Percentiles rank a stretch among this genome's conserved stretches.
These are phyloP conservation scores for Medicago lupulina DNA, from an alignment of 306 rosid species.

Conservation along the genomic window DNA sequence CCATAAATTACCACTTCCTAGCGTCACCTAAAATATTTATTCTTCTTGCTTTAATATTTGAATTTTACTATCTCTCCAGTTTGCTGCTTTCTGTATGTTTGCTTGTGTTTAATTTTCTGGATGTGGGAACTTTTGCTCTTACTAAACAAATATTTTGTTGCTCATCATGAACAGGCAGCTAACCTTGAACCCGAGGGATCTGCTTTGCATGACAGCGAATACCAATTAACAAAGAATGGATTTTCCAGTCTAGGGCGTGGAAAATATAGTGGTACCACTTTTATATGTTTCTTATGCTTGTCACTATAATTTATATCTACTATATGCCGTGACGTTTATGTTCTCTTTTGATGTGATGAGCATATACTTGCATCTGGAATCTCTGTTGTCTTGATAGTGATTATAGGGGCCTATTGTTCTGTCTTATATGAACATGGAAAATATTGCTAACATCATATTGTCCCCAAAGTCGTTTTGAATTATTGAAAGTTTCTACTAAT, in stretches of 20 bases:
- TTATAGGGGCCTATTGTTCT: slow-evolving; percentile 39
- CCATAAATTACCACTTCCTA: slow-evolving; percentile 2
- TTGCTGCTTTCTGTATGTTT: slow-evolving; percentile 18
- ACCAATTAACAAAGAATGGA: slow-evolving; percentile 80
- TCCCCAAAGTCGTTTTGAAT: slow-evolving; percentile 18
- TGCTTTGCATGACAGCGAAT: slow-evolving; percentile 73
- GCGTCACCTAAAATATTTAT: background rate
- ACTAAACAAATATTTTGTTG: slow-evolving; percentile 33
- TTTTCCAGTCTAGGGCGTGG: slow-evolving; percentile 81
- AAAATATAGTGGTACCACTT: slow-evolving; percentile 79
- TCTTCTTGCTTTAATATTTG: slow-evolving; percentile 3
- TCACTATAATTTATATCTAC: slow-evolving; percentile 24
- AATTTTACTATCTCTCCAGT: background rate
- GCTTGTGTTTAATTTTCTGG: slow-evolving; percentile 1
- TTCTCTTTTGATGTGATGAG: slow-evolving; percentile 20
- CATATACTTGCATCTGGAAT: slow-evolving; percentile 15
- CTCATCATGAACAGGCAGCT: slow-evolving; percentile 74
- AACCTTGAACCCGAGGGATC: slow-evolving; percentile 86
- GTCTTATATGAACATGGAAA: slow-evolving; percentile 36
- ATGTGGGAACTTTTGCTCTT: slow-evolving; percentile 15
- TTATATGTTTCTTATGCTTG: slow-evolving; percentile 34
- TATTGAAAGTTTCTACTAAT: slow-evolving; percentile 18
- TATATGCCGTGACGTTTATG: slow-evolving; percentile 29
- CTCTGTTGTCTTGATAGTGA: slow-evolving; percentile 28
- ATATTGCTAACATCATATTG: slow-evolving; percentile 42